Conservation (phyloP, 805 yeast genomes). For the Ogataea sp. region DNA sequence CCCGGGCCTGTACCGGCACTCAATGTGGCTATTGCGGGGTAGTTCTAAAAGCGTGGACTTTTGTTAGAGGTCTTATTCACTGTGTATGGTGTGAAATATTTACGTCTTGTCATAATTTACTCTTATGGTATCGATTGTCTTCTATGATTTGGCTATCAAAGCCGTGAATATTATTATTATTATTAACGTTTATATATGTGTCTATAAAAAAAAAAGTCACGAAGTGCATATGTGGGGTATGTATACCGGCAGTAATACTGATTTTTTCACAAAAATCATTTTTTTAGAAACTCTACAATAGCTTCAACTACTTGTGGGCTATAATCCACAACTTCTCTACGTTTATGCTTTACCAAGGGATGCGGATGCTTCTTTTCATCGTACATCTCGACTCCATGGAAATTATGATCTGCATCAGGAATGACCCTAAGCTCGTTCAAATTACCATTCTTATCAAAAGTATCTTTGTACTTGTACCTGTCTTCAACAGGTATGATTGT, state of each 20-base stretch:
- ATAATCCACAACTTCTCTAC: constrained; percentile 41
- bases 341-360: constrained; percentile 23
- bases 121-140: too few relatives aligned
- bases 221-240: too few relatives aligned
- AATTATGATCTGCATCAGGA: constrained; percentile 75
- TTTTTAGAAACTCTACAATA: constrained; percentile 19
- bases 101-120: too few relatives aligned
- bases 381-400: constrained; percentile 41
- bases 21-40: background rate
- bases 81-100: background rate
- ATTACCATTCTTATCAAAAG: constrained; percentile 30
- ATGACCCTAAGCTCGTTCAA: constrained; percentile 54
- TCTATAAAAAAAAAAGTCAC: too few relatives aligned
- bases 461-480: constrained; percentile 48
- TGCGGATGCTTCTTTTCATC: constrained; percentile 22
- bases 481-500: constrained; percentile 58
- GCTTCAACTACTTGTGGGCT: constrained; percentile 42
- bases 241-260: too few relatives aligned
- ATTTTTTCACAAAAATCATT: too few relatives aligned
- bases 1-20: background rate
- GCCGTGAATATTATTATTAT: too few relatives aligned
- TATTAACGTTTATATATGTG: too few relatives aligned
- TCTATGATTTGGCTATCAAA: too few relatives aligned
- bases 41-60: too few relatives aligned
- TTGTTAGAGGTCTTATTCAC: background rate